phyloP scores from a whole-genome alignment of 495 filamentous ascomycete genomes.

The Aspergillus egyptiacus region DNA sequence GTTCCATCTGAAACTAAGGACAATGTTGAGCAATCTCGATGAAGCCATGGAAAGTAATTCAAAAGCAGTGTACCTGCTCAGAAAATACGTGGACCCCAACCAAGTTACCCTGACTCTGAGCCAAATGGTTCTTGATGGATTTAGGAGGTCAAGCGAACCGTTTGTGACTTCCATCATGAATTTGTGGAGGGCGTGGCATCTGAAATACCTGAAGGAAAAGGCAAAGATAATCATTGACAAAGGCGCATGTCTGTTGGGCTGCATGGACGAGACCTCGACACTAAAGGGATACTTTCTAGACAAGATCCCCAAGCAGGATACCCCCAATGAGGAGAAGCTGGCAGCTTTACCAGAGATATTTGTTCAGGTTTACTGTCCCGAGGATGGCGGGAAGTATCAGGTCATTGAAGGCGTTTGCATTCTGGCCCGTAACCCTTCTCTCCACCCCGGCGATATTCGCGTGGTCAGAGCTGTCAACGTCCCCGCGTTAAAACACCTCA shows the following conservation, averaged over 20 bases:
- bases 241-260: constrained; percentile 85
- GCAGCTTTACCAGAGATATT: constrained; percentile 78
- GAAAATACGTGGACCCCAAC: constrained; percentile 77
- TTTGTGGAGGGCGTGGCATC: constrained; percentile 76
- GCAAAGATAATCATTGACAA: constrained; percentile 75
- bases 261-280: constrained; percentile 74
- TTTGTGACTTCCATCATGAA: constrained; percentile 70
- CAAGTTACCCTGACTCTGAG: constrained; percentile 69
- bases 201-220: constrained; percentile 87
- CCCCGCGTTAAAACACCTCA: constrained; percentile 63
- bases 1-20: constrained; percentile 60
- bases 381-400: constrained; percentile 45
- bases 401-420: constrained; percentile 76
- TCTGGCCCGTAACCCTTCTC: constrained; percentile 85
- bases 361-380: constrained; percentile 60
- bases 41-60: constrained; percentile 58
- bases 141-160: constrained; percentile 69
- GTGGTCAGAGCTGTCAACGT: constrained; percentile 80
- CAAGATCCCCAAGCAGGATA: constrained; percentile 16
- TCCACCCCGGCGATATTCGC: constrained; percentile 90
- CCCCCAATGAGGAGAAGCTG: constrained; percentile 30
- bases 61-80: constrained; percentile 60
- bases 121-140: constrained; percentile 70
- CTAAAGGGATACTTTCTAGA: constrained; percentile 61
- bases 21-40: constrained; percentile 59